These are phyloP conservation scores for Mycena venus DNA, from an alignment of 768 basidiomycete species.

Conservation along the genomic window DNA sequence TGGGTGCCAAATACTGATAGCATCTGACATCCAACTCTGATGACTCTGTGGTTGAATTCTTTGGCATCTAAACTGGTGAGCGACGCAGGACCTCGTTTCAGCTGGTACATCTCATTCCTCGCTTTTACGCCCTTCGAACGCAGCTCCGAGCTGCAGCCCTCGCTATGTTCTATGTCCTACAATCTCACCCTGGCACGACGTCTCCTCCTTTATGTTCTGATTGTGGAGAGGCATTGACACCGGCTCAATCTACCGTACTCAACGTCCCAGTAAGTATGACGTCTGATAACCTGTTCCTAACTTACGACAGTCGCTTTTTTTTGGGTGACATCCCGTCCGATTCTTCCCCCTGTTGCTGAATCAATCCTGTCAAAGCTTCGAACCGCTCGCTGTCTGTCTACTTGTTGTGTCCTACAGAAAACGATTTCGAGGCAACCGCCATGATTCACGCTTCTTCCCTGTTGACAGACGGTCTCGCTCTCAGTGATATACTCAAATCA, in stretches of 20 bases:
- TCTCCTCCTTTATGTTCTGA: slow-evolving; percentile 18
- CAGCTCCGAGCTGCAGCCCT: neutral
- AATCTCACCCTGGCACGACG: neutral
- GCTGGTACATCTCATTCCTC: neutral
- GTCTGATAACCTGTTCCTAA: slow-evolving; percentile 31
- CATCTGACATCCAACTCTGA: no score
- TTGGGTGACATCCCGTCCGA: slow-evolving; percentile 12
- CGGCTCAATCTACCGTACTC: neutral
- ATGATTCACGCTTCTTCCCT: no score
- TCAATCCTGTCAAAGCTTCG: slow-evolving; percentile 20
- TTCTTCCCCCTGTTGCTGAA: neutral
- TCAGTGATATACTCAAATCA: no score
- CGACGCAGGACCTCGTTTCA: neutral
- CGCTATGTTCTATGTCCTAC: slow-evolving; percentile 26
- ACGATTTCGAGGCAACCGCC: no score
- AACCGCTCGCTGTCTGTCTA: no score
- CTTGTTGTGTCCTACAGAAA: no score
- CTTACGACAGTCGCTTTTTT: slow-evolving; percentile 16
- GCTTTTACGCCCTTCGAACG: slow-evolving; percentile 3
- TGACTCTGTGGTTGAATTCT: neutral
- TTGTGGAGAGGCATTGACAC: slow-evolving; percentile 2
- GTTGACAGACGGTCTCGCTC: no score
- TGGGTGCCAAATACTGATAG: no score
- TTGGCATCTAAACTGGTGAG: neutral
- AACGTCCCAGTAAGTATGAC: neutral